phyloP scores from a whole-genome alignment of 208 protist species.

The Acanthamoeba healyi region DNA sequence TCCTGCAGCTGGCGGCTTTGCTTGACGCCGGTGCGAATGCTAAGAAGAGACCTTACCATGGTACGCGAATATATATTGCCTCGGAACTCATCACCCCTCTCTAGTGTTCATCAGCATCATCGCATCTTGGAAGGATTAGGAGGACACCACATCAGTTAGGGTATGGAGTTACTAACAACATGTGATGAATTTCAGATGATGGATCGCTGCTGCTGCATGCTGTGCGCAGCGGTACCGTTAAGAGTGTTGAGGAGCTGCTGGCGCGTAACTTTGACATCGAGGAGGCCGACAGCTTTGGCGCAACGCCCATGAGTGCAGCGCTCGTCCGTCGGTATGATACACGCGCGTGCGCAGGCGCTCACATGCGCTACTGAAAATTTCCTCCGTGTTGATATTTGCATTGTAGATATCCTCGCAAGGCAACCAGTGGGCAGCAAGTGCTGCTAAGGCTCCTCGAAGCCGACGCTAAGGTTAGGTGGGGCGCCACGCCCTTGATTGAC shows the following conservation, averaged over 20 bases:
- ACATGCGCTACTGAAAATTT: too few species aligned
- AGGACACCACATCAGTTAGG: too few species aligned
- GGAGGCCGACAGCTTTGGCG: slow-evolving; percentile 45
- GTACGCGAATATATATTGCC: background rate
- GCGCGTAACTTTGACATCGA: slow-evolving; percentile 19
- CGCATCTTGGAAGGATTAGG: too few species aligned
- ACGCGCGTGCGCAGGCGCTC: background rate
- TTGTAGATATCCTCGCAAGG: background rate
- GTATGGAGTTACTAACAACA: background rate
- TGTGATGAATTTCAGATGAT: background rate
- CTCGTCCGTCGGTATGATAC: background rate
- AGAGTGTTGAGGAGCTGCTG: slow-evolving; percentile 10
- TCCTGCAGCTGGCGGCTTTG: background rate
- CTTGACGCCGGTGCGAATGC: background rate
- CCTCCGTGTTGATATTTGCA: background rate
- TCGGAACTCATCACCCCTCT: too few species aligned
- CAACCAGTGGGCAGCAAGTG: background rate
- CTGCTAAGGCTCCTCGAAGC: slow-evolving; percentile 20
- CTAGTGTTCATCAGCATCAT: too few species aligned
- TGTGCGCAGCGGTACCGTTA: background rate
- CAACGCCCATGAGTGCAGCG: background rate
- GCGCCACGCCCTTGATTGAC: background rate
- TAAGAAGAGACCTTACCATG: background rate
- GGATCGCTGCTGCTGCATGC: background rate
- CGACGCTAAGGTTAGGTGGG: background rate